Evolutionary conservation across 805 yeast genomes (phyloP).

Genomic region (Ogataea nakhonphanomensis): DNA sequence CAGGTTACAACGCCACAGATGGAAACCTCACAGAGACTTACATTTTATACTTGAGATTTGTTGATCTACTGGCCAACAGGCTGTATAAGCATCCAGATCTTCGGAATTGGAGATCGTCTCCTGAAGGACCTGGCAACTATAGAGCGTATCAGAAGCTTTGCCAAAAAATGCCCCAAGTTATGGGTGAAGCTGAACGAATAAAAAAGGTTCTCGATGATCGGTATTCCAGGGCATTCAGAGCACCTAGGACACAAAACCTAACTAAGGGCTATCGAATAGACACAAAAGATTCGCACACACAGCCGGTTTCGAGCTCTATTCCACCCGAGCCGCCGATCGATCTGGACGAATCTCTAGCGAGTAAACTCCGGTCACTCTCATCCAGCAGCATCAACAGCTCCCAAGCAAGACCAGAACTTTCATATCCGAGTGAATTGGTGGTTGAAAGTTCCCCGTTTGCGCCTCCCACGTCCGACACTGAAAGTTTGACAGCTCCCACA

Average conservation of each 20-base stretch:
- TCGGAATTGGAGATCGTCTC: conserved; percentile 22
- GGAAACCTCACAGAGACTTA: conserved; percentile 49
- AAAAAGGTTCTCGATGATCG: conserved; percentile 25
- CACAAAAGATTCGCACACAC: background rate
- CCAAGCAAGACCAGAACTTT: conserved; percentile 1
- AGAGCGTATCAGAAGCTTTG: conserved; percentile 25
- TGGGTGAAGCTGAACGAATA: conserved; percentile 32
- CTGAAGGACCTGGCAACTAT: conserved; percentile 22
- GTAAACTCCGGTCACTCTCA: conserved; percentile 8
- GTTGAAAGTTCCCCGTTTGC: background rate
- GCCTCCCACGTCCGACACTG: background rate
- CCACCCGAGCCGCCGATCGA: conserved; percentile 4
- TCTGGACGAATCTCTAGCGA: conserved; percentile 3
- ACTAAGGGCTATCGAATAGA: background rate
- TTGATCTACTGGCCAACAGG: conserved; percentile 51
- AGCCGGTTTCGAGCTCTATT: background rate
- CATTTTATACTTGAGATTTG: conserved; percentile 53
- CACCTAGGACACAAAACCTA: background rate
- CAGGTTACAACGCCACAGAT: conserved; percentile 42
- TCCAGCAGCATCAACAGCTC: conserved; percentile 7
- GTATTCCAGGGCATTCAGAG: conserved; percentile 9
- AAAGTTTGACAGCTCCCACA: background rate
- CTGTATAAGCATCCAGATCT: conserved; percentile 46
- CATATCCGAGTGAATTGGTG: conserved; percentile 6
- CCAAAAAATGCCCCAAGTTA: conserved; percentile 23